Evolutionary conservation across 495 filamentous ascomycete species (phyloP), one percentile per base, ranked within the genome.

Genomic region (Xylaria nigripes): DNA sequence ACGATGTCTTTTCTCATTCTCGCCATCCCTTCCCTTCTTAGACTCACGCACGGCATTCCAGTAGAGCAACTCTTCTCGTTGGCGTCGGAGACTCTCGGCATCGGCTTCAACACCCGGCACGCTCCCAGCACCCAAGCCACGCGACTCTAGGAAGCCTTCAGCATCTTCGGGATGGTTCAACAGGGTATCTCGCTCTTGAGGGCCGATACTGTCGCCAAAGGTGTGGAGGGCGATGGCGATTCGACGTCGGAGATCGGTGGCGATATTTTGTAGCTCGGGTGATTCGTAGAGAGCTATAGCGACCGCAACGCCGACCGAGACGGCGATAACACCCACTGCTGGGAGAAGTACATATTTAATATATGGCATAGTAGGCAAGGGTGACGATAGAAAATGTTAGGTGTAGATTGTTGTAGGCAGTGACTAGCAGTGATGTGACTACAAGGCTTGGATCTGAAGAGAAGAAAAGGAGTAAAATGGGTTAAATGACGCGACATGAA

Each of bases 221-320:
- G 78, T 78, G 62, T 91, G 85, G 23, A 95, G 70, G 15, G 87
- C 87, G 54, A 89, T 67, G 32, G 87, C 87, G 54, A 93, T 82
- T 60, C 86, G 87, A 29, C 88, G 82, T 45, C 89, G 85, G 45
- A 86, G 82, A 57, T 83, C 81, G 52, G 86, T 79, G 47, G 90
- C 77, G 74, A 86, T 86, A 71, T 84, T 80, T 61, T 86, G 82
- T 43, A 93, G 76, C 68, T 92, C 84, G 12, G 87, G 88, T 19
- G 81, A 87, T 65, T 93, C 87, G 69, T 95, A 95, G 51, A 92
- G 76, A 34, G 89, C 89, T 50, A 93, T 82, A 6, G 88, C 87
- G 40, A 88, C 87, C 54, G 87, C 88, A 24, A 89, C 82, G 30
- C 89, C 78, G 21, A 90, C 81, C 38, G 85, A 81, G 13, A 88